These are phyloP conservation scores for Suillus tomentosus DNA, from an alignment of 768 basidiomycete species.

Conservation along the genomic window DNA sequence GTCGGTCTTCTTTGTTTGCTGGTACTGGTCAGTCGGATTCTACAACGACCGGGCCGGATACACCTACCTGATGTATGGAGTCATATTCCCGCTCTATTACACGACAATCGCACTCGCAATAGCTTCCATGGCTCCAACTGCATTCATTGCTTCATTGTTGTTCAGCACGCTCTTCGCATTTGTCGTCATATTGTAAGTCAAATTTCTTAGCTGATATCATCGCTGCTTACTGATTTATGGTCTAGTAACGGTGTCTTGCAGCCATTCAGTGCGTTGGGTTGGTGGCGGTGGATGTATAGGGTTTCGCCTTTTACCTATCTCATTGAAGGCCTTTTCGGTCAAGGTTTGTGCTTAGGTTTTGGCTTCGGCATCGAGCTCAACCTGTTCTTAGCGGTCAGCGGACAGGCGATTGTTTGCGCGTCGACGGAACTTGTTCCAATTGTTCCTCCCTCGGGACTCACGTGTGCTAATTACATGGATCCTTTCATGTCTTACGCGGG, in stretches of 20 bases:
- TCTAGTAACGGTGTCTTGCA: constrained; percentile 65
- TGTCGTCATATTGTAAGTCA: constrained; percentile 57
- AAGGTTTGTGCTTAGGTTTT: constrained; percentile 40
- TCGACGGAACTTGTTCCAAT: constrained; percentile 62
- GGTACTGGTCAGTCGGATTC: constrained; percentile 74
- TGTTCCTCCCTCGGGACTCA: constrained; percentile 44
- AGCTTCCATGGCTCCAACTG: constrained; percentile 60
- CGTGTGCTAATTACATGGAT: constrained; percentile 48
- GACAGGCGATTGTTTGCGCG: constrained; percentile 54
- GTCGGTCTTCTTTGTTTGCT: constrained; percentile 60
- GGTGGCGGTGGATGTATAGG: constrained; percentile 75
- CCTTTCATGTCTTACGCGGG: constrained; percentile 43
- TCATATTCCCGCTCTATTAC: constrained; percentile 62
- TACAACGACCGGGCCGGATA: constrained; percentile 54
- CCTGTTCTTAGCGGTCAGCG: constrained; percentile 48
- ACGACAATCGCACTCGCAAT: constrained; percentile 62
- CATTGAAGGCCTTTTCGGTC: constrained; percentile 47
- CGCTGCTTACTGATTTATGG: neutral
- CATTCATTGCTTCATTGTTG: constrained; percentile 61
- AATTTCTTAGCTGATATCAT: neutral
- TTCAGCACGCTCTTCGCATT: constrained; percentile 64
- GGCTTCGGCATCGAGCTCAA: neutral
- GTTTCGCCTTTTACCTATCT: constrained; percentile 58
- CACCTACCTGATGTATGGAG: constrained; percentile 54
- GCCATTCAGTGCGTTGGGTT: constrained; percentile 58